Evolutionary conservation across 305 asterid species (phyloP).

Genomic region (Ajuga reptans): DNA sequence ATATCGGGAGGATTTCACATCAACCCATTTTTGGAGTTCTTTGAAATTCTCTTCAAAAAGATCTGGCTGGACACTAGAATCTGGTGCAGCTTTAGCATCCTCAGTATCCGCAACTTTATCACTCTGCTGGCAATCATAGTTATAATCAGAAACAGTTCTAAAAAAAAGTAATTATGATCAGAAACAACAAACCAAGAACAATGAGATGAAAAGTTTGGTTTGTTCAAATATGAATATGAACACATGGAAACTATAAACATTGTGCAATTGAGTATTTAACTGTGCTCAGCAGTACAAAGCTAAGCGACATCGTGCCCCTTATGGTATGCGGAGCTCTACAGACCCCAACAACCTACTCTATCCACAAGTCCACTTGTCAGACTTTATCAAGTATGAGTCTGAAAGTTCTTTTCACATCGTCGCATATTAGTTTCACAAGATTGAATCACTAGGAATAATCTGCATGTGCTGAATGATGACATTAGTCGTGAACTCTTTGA

Average conservation of each 20-base stretch:
- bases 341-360: not conserved
- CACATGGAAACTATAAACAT: not conserved
- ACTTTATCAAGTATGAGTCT: not conserved
- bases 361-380: not conserved
- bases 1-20: constrained; percentile 59
- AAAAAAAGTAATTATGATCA: too few relatives aligned
- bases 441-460: not conserved
- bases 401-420: not conserved
- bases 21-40: constrained; percentile 87
- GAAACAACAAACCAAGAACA: not conserved
- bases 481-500: not conserved
- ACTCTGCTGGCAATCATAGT: constrained; percentile 32
- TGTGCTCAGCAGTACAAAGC: not conserved
- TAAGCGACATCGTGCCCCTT: not conserved
- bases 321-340: not conserved
- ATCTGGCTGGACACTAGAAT: constrained; percentile 38
- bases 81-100: constrained; percentile 36
- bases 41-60: constrained; percentile 75
- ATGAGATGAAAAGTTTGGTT: not conserved
- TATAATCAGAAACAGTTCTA: constrained; percentile 10
- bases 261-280: not conserved
- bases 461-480: not conserved
- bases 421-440: not conserved
- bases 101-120: constrained; percentile 33
- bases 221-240: not conserved